phyloP scores from a whole-genome alignment of 345 rosid species.

The Euphorbia lathyris region DNA sequence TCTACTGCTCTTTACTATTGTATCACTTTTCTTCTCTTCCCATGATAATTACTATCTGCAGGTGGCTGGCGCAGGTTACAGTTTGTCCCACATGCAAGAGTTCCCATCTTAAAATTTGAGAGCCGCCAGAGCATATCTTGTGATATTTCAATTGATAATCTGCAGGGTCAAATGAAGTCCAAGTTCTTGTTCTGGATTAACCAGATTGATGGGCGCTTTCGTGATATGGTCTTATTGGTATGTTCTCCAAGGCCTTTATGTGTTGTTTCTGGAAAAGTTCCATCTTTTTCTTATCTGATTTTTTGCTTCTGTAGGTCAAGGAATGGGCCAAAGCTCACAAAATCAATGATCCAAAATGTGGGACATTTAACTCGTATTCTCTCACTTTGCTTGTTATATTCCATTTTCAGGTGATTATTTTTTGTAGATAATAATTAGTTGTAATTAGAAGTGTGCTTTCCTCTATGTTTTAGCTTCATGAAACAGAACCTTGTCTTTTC shows the following conservation, averaged over 20 bases:
- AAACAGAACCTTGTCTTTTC: background rate
- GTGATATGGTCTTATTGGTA: slow-evolving; percentile 78
- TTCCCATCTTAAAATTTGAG: slow-evolving; percentile 79
- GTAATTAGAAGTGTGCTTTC: background rate
- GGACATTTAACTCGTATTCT: slow-evolving; percentile 76
- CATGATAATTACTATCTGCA: slow-evolving; percentile 26
- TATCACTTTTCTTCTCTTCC: background rate
- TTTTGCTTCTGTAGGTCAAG: slow-evolving; percentile 58
- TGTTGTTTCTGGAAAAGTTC: slow-evolving; percentile 1
- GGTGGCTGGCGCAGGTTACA: slow-evolving; percentile 54
- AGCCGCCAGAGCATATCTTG: slow-evolving; percentile 58
- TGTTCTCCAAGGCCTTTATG: slow-evolving; percentile 13
- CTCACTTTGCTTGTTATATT: slow-evolving; percentile 81
- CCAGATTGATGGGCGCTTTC: slow-evolving; percentile 78
- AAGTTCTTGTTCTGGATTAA: slow-evolving; percentile 74
- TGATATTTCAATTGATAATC: slow-evolving; percentile 80
- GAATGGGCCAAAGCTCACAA: slow-evolving; percentile 93
- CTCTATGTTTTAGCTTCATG: background rate
- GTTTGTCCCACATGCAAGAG: slow-evolving; percentile 59
- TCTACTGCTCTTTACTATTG: background rate
- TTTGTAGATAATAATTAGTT: background rate
- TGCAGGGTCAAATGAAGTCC: slow-evolving; percentile 72
- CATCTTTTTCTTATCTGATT: slow-evolving; percentile 4
- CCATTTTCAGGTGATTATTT: slow-evolving; percentile 75
- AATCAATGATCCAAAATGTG: slow-evolving; percentile 65